These are phyloP conservation scores for Wickerhamomyces strasburgensis DNA, from an alignment of 805 yeast genomes.

Conservation along the genomic window DNA sequence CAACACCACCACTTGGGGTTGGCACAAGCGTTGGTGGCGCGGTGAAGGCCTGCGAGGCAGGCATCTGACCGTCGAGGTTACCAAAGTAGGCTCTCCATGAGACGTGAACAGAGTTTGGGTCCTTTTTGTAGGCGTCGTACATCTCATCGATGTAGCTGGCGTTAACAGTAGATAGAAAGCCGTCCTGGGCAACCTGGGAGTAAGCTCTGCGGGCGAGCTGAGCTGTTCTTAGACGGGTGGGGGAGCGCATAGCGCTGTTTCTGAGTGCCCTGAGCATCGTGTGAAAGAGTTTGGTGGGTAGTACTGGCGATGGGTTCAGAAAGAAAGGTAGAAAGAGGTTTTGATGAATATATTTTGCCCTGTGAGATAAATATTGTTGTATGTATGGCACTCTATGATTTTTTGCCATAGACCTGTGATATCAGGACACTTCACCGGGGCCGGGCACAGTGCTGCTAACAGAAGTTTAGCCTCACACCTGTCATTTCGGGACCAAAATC, in stretches of 20 bases:
- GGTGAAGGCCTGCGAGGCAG: slow-evolving; percentile 70
- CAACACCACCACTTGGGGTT: slow-evolving; percentile 71
- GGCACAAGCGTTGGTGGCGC: slow-evolving; percentile 94
- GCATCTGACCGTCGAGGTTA: slow-evolving; percentile 69
- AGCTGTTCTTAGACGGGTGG: background rate
- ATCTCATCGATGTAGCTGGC: slow-evolving; percentile 95
- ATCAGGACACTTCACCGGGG: background rate
- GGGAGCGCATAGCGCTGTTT: slow-evolving; percentile 12
- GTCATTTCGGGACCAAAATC: background rate
- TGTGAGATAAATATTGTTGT: background rate
- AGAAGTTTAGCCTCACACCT: too few relatives aligned
- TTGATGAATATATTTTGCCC: background rate
- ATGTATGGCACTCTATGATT: background rate
- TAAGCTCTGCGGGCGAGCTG: background rate
- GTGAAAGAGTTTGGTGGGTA: too few relatives aligned
- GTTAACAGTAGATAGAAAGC: slow-evolving; percentile 76
- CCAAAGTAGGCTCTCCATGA: slow-evolving; percentile 98
- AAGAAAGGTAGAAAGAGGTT: too few relatives aligned
- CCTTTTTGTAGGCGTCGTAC: slow-evolving; percentile 92
- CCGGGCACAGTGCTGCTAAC: background rate
- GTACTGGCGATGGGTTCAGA: too few relatives aligned
- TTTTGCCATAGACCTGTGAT: too few relatives aligned
- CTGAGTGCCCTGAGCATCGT: slow-evolving; percentile 25
- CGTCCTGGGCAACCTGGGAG: slow-evolving; percentile 38
- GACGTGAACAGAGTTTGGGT: slow-evolving; percentile 86